phyloP scores from a whole-genome alignment of 1,284 basidiomycete species.

The Rhodofomes roseus region DNA sequence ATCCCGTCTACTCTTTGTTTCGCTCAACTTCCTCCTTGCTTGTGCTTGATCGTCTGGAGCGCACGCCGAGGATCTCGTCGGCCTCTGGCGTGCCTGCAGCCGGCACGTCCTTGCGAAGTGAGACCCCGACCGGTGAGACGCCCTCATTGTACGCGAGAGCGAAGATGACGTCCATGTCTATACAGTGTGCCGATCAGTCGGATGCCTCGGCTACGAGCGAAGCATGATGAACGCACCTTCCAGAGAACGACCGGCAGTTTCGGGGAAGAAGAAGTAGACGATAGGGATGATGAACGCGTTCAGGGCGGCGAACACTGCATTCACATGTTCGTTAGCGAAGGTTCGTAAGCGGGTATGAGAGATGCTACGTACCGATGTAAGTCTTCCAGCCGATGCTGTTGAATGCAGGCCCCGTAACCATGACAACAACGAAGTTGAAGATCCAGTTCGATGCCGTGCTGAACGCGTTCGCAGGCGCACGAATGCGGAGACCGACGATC shows the following conservation, averaged over 20 bases:
- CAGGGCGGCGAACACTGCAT: conserved; percentile 52
- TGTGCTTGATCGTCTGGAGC: conserved; percentile 1
- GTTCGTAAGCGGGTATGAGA: background rate
- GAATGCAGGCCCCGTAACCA: conserved; percentile 66
- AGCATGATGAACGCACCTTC: conserved; percentile 39
- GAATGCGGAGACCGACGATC: conserved; percentile 57
- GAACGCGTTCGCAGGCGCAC: conserved; percentile 66
- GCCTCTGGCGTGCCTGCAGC: conserved; percentile 51
- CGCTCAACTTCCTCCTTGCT: conserved; percentile 7
- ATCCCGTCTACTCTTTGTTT: conserved; percentile 8
- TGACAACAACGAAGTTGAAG: conserved; percentile 65
- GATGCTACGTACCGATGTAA: conserved; percentile 45
- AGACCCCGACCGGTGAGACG: conserved; percentile 53
- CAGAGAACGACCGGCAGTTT: conserved; percentile 59
- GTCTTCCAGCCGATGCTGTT: conserved; percentile 59
- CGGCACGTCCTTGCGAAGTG: conserved; percentile 53
- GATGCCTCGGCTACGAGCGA: background rate
- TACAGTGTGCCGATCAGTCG: background rate
- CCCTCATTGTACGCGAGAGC: conserved; percentile 54
- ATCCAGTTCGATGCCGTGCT: conserved; percentile 69
- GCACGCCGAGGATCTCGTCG: conserved; percentile 45
- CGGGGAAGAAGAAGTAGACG: conserved; percentile 67
- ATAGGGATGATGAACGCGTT: conserved; percentile 60
- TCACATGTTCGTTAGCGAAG: background rate
- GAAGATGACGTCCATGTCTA: conserved; percentile 65